Percentiles rank a stretch among this genome's conserved stretches.
Conservation (phyloP, 1,284 basidiomycete species). For the Leccinum idahoense region DNA sequence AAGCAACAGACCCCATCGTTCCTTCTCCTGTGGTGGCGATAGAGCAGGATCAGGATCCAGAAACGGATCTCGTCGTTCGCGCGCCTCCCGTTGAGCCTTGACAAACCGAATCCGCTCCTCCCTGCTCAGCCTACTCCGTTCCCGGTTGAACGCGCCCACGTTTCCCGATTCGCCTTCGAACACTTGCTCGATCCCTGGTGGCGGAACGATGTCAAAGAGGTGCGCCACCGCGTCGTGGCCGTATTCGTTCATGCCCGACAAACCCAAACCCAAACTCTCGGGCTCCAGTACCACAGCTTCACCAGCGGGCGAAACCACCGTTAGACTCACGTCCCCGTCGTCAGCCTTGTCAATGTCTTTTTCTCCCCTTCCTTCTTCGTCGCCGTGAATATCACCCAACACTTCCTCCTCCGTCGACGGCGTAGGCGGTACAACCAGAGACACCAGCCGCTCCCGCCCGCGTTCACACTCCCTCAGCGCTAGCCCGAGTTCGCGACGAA, state of each 20-base stretch:
- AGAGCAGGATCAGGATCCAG: background rate
- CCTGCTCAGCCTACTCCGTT: slow-evolving; percentile 58
- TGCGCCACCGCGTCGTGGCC: slow-evolving; percentile 26
- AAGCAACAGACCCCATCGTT: slow-evolving; percentile 46
- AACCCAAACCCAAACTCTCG: background rate
- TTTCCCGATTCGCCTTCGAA: slow-evolving; percentile 60
- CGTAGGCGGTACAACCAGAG: slow-evolving; percentile 46
- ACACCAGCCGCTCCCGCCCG: slow-evolving; percentile 57
- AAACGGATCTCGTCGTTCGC: background rate
- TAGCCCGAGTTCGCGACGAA: slow-evolving; percentile 68
- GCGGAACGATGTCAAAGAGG: slow-evolving; percentile 39
- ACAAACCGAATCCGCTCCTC: slow-evolving; percentile 66
- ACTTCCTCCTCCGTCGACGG: slow-evolving; percentile 24
- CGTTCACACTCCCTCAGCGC: slow-evolving; percentile 76
- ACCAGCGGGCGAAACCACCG: slow-evolving; percentile 7
- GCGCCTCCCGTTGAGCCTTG: slow-evolving; percentile 48
- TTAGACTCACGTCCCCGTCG: background rate
- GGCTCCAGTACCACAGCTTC: slow-evolving; percentile 1
- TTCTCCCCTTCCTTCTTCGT: background rate
- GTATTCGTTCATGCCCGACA: background rate
- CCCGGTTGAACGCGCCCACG: slow-evolving; percentile 40
- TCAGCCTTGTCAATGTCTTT: background rate
- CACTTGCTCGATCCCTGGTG: slow-evolving; percentile 67
- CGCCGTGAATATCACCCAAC: background rate
- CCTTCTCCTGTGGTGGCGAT: slow-evolving; percentile 17